phyloP scores from a whole-genome alignment of 108 stramenopile genomes.

The Chaetoceros muelleri region DNA sequence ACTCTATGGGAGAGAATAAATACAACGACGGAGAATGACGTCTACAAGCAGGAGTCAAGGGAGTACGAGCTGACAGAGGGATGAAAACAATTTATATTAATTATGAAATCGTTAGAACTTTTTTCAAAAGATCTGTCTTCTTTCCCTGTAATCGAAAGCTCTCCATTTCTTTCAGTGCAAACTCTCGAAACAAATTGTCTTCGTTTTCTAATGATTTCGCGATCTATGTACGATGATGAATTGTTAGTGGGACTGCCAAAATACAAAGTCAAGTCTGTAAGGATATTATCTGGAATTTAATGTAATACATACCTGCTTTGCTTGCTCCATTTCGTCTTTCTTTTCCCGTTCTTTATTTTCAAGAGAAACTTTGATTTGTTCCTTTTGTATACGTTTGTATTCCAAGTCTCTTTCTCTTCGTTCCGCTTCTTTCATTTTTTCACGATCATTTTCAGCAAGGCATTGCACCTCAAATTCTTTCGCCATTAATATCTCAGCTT shows the following conservation, averaged over 20 bases:
- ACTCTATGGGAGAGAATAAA: too few species aligned
- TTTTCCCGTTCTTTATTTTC: not conserved
- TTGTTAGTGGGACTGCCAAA: too few species aligned
- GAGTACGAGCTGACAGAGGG: too few species aligned
- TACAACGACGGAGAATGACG: too few species aligned
- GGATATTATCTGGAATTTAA: too few species aligned
- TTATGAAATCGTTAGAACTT: slow-evolving; percentile 7
- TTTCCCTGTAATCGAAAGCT: slow-evolving; percentile 21
- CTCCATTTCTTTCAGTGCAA: slow-evolving; percentile 21
- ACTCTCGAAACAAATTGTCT: slow-evolving; percentile 25
- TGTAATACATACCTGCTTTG: not conserved
- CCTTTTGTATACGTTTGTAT: slow-evolving; percentile 5
- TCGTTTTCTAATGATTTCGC: slow-evolving; percentile 26
- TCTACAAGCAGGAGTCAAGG: too few species aligned
- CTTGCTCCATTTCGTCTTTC: slow-evolving; percentile 13
- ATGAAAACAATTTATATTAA: too few species aligned
- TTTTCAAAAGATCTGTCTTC: slow-evolving; percentile 17
- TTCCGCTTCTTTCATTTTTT: slow-evolving; percentile 21
- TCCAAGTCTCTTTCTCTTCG: slow-evolving; percentile 15
- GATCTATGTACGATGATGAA: too few species aligned
- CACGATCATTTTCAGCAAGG: slow-evolving; percentile 7
- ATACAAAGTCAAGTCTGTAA: too few species aligned
- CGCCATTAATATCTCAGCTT: slow-evolving; percentile 20
- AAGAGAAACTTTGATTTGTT: not conserved
- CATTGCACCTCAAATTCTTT: slow-evolving; percentile 16